These are phyloP conservation scores for Solanum piurae DNA, from an alignment of 257 asterid species.

Conservation along the genomic window DNA sequence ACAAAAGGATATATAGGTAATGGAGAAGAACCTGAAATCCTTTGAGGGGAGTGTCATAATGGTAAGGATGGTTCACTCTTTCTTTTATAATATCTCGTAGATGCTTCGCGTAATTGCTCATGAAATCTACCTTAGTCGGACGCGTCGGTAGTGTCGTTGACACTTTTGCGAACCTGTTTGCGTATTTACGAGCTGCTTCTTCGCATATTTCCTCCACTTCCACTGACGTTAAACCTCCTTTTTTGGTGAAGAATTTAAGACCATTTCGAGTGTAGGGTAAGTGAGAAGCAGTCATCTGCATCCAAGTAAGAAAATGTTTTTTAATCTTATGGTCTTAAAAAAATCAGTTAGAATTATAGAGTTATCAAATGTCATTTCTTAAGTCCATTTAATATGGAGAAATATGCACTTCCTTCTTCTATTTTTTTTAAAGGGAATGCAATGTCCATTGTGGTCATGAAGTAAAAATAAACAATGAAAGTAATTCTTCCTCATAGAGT, in stretches of 20 bases:
- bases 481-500: background rate
- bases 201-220: slow-evolving; percentile 80
- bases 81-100: slow-evolving; percentile 61
- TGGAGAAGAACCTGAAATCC: slow-evolving; percentile 58
- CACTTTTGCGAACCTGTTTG: slow-evolving; percentile 54
- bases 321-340: background rate
- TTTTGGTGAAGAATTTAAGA: slow-evolving; percentile 66
- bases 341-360: too few species aligned
- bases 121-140: slow-evolving; percentile 54
- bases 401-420: background rate
- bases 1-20: background rate
- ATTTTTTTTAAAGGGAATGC: background rate
- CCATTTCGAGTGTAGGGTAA: slow-evolving; percentile 92
- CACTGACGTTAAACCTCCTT: slow-evolving; percentile 72
- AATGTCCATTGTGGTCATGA: background rate
- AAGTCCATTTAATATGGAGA: background rate
- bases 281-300: slow-evolving; percentile 95
- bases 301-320: too few species aligned
- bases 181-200: slow-evolving; percentile 60
- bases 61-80: slow-evolving; percentile 65
- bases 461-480: background rate
- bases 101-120: slow-evolving; percentile 64
- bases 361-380: background rate
- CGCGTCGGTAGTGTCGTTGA: slow-evolving; percentile 33
- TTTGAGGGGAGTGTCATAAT: slow-evolving; percentile 59